Evolutionary conservation across 2,329 filamentous ascomycete species (phyloP).

Genomic region (Hirsutella minnesotensis): DNA sequence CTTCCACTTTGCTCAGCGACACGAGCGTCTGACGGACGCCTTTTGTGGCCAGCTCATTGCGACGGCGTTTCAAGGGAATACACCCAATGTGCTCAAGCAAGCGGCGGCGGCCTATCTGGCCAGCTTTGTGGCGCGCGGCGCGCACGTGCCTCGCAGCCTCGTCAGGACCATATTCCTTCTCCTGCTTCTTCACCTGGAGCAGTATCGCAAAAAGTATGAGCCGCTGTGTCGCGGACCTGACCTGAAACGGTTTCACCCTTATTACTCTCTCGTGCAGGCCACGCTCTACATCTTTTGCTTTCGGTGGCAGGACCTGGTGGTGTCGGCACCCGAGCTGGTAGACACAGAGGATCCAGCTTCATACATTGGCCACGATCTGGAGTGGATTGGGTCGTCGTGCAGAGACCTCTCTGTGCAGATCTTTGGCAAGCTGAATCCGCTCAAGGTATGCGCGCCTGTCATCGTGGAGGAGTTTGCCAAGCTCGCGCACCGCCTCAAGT

Average conservation of each 20-base stretch:
- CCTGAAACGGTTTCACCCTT: conserved; percentile 68
- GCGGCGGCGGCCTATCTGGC: conserved; percentile 85
- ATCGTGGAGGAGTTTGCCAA: conserved; percentile 90
- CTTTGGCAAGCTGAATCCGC: conserved; percentile 80
- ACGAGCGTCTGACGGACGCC: conserved; percentile 64
- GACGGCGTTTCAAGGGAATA: conserved; percentile 42
- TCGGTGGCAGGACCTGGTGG: conserved; percentile 83
- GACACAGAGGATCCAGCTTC: conserved; percentile 51
- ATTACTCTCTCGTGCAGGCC: conserved; percentile 82
- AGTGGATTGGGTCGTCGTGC: conserved; percentile 65
- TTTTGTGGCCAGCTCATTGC: conserved; percentile 64
- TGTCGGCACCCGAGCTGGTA: conserved; percentile 44
- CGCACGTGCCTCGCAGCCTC: conserved; percentile 61
- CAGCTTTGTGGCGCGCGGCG: conserved; percentile 85
- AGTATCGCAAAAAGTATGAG: conserved; percentile 62
- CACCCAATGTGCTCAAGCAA: conserved; percentile 64
- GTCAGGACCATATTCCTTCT: conserved; percentile 76
- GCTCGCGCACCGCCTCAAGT: conserved; percentile 71
- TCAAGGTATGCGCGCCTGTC: conserved; percentile 83
- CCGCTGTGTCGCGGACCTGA: conserved; percentile 71
- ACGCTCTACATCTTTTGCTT: conserved; percentile 95
- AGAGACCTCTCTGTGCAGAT: conserved; percentile 67
- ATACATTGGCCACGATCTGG: conserved; percentile 58
- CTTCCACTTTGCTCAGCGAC: conserved; percentile 86
- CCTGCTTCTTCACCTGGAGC: conserved; percentile 65